Base-by-base conservation (phyloP, 2,329 filamentous ascomycete species). In the Elsinoe arachidis region DNA sequence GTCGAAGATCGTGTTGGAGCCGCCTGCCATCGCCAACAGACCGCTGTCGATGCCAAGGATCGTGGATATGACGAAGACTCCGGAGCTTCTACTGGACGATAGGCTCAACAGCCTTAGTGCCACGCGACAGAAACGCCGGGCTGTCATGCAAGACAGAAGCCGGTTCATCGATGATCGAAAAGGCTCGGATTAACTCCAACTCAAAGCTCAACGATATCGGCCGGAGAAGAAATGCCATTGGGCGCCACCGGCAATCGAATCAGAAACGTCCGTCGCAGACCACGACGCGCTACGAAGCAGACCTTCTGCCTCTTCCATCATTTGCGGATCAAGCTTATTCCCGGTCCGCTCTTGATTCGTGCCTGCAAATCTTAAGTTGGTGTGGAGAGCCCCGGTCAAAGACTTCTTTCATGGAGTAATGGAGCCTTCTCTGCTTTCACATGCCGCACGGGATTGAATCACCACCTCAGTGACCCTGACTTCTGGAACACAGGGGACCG, bases 181-280 rank as follows among this genome's bases (percentile, higher is more conserved):
- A 17, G 23, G 26, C 49, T 39, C 49, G 35, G 35, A 53, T n/a
- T 26, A 35, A 33, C 49, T 53, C 49, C 49, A 53, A 39, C 17
- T 53, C 15, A n/a, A 51, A 26, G 5, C 26, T 34, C 14, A 34
- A 19, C 30, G 46, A 30, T 21, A 21, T 51, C 23, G 26, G 34
- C 14, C 26, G 12, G 46, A 35, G 21, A 34, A 34, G 5, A 39
- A 11, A 9, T 35, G 26, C 17, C 19, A 53, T 26, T 39, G 49
- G 49, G 39, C 34, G 49, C 49, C 49, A 53, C 11, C 9, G 11
- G 14, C 17, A 44, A 21, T 15, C 46, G 33, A 21, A 15, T 23
- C 33, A 35, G 46, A 23, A 51, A 51, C 46, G 30, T 30, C 17
- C 49, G 49, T 53, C 33, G 49, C 49, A 53, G 49, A 53, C 30